Evolutionary conservation across 345 rosid genomes (phyloP), one percentile per base, ranked within the genome.

Genomic region (Citropsis articulata): DNA sequence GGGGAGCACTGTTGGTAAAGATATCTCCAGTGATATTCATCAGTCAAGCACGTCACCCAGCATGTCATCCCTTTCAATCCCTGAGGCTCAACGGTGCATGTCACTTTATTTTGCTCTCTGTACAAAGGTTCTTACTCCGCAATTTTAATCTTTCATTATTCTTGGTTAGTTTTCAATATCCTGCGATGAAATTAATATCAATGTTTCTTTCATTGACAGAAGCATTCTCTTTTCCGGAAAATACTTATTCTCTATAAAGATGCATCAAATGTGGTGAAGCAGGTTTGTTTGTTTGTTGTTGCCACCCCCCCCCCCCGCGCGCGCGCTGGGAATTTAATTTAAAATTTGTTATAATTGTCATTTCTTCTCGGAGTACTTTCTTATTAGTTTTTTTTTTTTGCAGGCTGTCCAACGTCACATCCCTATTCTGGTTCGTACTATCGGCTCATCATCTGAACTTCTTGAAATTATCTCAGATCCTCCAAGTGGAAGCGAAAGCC

Each of bases 41-140:
- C 93, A 81, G 56, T 78, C 88, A 69, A 67, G 69, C 77, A 74
- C 87, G 40, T 79, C 82, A 57, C 80, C 85, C 71, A 87, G 79
- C 18, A 13, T 71, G 31, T 81, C 92, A 80, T 81, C 87, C 72
- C 75, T 81, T 80, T 89, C 90, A 65, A 65, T 86, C 27, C 33
- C 87, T 59, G 97, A 90, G 84, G 98, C 97, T 48, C 97, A 94
- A 86, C 92, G 88, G 77, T 89, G 93, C 90, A 81, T 92, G 92
- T 90, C 99, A 76, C 90, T 96, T 74, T 94, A 90, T 85, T 96
- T 94, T 90, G 98, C 98, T 56, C 88, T 96, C 57, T 96, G 99
- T 85, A 96, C 99, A 76, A 96, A 96, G 98, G 99, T 96, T 77
- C 9, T 69, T 79, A 27, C 66, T 79, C 45, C 72, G 60, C 66